Conservation (phyloP, 2,329 filamentous ascomycete genomes). For the Colletotrichum liriopes region DNA sequence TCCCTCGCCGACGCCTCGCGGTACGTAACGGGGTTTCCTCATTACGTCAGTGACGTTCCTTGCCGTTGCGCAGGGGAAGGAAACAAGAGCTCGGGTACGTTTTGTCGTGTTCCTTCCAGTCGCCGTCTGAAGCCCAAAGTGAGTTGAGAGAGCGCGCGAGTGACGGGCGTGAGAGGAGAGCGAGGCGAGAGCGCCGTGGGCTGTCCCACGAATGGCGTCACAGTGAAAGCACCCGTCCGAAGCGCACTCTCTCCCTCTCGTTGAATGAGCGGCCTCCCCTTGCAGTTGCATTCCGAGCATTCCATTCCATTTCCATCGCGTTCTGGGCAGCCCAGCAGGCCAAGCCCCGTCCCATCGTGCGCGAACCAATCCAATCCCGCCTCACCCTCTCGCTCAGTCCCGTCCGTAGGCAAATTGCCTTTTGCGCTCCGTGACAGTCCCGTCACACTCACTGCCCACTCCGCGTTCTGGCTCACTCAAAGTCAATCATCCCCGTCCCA, state of each 20-base stretch:
- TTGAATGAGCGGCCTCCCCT: not conserved
- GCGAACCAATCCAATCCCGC: slow-evolving; percentile 11
- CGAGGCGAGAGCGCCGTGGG: not conserved
- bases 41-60: slow-evolving; percentile 32
- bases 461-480: not conserved
- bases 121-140: not conserved
- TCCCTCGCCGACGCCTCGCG: slow-evolving; percentile 31
- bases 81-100: not conserved
- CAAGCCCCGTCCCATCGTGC: not conserved
- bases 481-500: not conserved
- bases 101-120: not conserved
- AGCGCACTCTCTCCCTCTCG: too few species aligned
- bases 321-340: slow-evolving; percentile 1
- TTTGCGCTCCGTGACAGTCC: slow-evolving; percentile 15
- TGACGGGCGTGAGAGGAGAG: not conserved
- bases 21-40: slow-evolving; percentile 20
- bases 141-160: not conserved
- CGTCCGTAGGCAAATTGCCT: slow-evolving; percentile 4
- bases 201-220: slow-evolving; percentile 21
- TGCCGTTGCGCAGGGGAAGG: slow-evolving; percentile 8
- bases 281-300: slow-evolving; percentile 7
- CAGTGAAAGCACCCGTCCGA: slow-evolving; percentile 1
- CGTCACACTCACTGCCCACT: slow-evolving; percentile 3
- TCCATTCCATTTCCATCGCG: slow-evolving; percentile 1
- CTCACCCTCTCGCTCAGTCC: not conserved